These are phyloP conservation scores for Zymoseptoria pseudotritici DNA, from an alignment of 2,329 filamentous ascomycete genomes.

Conservation along the genomic window DNA sequence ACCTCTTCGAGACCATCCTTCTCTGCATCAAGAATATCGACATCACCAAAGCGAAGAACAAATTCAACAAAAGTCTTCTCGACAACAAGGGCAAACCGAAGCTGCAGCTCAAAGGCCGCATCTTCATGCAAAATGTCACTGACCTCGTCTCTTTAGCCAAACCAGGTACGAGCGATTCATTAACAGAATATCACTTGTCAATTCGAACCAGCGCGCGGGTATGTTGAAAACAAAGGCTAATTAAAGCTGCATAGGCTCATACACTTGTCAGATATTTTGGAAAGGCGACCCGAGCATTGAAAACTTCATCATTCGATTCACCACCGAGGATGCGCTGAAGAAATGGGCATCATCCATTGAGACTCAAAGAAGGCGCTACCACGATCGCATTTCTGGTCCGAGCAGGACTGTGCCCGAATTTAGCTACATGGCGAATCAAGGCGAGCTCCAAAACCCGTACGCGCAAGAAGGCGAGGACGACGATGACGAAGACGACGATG, in stretches of 20 bases:
- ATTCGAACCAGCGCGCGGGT: constrained; percentile 21
- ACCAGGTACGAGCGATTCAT: constrained; percentile 56
- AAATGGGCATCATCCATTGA: constrained; percentile 83
- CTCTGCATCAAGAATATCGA: constrained; percentile 95
- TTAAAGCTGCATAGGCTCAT: constrained; percentile 56
- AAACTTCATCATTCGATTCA: constrained; percentile 91
- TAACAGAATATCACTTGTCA: constrained; percentile 8
- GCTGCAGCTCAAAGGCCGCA: constrained; percentile 88
- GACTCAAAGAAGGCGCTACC: constrained; percentile 54
- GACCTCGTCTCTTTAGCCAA: constrained; percentile 83
- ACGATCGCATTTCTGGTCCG: constrained; percentile 36
- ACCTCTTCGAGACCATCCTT: constrained; percentile 90
- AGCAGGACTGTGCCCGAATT: constrained; percentile 60
- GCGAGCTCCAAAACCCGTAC: constrained; percentile 74
- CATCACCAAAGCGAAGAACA: constrained; percentile 69
- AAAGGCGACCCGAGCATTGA: constrained; percentile 93
- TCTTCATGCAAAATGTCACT: constrained; percentile 98
- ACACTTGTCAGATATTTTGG: constrained; percentile 97
- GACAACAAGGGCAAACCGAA: constrained; percentile 67
- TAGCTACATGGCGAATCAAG: constrained; percentile 65
- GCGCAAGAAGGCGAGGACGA: constrained; percentile 53
- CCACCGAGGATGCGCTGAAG: constrained; percentile 84
- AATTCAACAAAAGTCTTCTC: constrained; percentile 59
- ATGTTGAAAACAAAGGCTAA: constrained; percentile 20
- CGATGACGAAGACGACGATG: constrained; percentile 43